A percentile compares a stretch with the other conserved stretches of the same genome.
phyloP scores from a whole-genome alignment of 2,329 filamentous ascomycete species.

The Aspergillus felis region DNA sequence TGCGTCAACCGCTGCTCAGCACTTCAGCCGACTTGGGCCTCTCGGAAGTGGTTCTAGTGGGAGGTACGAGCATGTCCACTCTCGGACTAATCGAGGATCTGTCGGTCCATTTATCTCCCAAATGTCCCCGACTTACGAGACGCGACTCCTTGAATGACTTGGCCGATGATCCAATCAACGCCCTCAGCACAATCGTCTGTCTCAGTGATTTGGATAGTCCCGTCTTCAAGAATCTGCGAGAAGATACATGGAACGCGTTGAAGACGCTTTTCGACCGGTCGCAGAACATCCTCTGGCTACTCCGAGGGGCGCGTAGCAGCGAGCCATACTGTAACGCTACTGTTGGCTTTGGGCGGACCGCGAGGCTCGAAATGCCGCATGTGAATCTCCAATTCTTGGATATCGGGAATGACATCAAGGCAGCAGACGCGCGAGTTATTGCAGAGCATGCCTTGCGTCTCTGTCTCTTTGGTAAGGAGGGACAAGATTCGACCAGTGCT shows the following conservation, averaged over 20 bases:
- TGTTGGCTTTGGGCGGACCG: slow-evolving; percentile 7
- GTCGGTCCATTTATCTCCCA: too few relatives aligned
- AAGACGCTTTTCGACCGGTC: slow-evolving; percentile 1
- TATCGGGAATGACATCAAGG: background rate
- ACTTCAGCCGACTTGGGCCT: too few relatives aligned
- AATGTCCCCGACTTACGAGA: too few relatives aligned
- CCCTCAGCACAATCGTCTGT: slow-evolving; percentile 3
- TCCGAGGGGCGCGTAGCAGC: background rate
- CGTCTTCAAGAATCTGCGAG: slow-evolving; percentile 1
- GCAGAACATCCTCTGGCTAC: slow-evolving; percentile 9
- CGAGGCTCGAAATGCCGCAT: slow-evolving; percentile 2
- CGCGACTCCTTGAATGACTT: too few relatives aligned
- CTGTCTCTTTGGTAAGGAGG: too few relatives aligned
- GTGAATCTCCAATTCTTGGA: slow-evolving; percentile 5
- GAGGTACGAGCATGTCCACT: too few relatives aligned
- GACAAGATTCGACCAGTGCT: too few relatives aligned
- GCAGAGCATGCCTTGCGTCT: slow-evolving; percentile 2
- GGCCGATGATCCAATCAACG: too few relatives aligned
- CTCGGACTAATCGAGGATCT: too few relatives aligned
- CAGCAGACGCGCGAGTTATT: background rate
- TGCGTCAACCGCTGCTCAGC: too few relatives aligned
- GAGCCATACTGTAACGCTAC: slow-evolving; percentile 6
- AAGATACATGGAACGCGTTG: background rate
- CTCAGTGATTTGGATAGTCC: slow-evolving; percentile 4
- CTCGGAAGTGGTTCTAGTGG: too few relatives aligned